These are phyloP conservation scores for Botrytis elliptica DNA, from an alignment of 2,329 filamentous ascomycete species.

Conservation along the genomic window DNA sequence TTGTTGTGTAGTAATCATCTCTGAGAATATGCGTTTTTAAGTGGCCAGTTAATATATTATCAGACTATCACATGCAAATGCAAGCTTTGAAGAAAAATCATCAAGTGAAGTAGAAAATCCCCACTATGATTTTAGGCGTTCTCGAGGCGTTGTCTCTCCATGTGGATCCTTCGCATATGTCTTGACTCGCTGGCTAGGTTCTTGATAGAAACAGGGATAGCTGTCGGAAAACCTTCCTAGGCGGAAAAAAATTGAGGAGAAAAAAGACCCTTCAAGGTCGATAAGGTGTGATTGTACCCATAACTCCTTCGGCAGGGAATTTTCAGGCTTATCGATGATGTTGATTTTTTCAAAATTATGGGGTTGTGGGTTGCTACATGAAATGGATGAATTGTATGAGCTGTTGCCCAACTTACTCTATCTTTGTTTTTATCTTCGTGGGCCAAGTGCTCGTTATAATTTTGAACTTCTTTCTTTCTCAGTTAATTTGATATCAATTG, in stretches of 20 bases:
- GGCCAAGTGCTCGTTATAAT: background rate
- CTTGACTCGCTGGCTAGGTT: background rate
- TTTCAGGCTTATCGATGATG: conserved; percentile 13
- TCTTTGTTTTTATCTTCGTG: background rate
- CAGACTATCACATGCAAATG: background rate
- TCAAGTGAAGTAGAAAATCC: background rate
- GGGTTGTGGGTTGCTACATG: background rate
- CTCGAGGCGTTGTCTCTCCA: background rate
- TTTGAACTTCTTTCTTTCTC: background rate
- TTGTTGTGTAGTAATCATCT: background rate
- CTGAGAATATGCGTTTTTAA: background rate
- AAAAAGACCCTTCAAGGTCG: conserved; percentile 1
- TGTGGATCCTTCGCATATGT: background rate
- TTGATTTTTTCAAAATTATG: conserved; percentile 5
- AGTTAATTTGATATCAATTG: background rate
- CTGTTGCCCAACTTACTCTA: background rate
- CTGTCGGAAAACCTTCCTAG: background rate
- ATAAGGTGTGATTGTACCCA: background rate
- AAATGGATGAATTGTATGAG: background rate
- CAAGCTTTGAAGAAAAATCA: background rate
- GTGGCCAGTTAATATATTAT: background rate
- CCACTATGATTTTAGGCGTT: background rate
- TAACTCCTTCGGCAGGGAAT: background rate
- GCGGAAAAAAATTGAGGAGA: background rate
- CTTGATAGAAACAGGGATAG: conserved; percentile 1